Conservation (phyloP, 2,329 filamentous ascomycete genomes). For the Chaetomiaceae sp. region DNA sequence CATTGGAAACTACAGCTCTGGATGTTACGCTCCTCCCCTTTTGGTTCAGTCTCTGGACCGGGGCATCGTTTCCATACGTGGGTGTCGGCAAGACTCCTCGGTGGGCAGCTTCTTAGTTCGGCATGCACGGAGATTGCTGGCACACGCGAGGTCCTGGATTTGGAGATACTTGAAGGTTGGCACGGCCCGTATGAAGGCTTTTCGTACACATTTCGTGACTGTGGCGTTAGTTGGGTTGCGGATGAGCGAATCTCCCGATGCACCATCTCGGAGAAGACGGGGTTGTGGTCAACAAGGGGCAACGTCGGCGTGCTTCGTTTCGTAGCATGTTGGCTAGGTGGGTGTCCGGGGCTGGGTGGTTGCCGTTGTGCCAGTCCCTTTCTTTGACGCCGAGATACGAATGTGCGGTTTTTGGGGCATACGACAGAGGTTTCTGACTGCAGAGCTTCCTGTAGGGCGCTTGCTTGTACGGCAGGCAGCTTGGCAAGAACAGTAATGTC, state of each 20-base stretch:
- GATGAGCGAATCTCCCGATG: neutral
- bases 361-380: neutral
- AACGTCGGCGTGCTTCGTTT: neutral
- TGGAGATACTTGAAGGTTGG: too few relatives aligned
- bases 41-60: too few relatives aligned
- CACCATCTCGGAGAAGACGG: neutral
- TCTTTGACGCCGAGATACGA: neutral
- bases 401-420: neutral
- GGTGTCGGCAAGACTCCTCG: neutral
- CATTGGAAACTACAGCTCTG: too few relatives aligned
- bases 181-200: too few relatives aligned
- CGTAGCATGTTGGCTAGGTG: neutral
- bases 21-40: too few relatives aligned
- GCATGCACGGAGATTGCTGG: neutral
- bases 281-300: neutral
- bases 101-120: conserved; percentile 8
- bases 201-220: neutral
- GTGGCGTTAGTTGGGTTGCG: neutral
- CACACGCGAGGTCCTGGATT: neutral
- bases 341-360: neutral
- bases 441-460: conserved; percentile 1
- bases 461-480: neutral
- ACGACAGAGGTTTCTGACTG: neutral
- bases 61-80: neutral
- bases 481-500: neutral